phyloP scores from a whole-genome alignment of 805 yeast genomes.

The Teunomyces cretensis region DNA sequence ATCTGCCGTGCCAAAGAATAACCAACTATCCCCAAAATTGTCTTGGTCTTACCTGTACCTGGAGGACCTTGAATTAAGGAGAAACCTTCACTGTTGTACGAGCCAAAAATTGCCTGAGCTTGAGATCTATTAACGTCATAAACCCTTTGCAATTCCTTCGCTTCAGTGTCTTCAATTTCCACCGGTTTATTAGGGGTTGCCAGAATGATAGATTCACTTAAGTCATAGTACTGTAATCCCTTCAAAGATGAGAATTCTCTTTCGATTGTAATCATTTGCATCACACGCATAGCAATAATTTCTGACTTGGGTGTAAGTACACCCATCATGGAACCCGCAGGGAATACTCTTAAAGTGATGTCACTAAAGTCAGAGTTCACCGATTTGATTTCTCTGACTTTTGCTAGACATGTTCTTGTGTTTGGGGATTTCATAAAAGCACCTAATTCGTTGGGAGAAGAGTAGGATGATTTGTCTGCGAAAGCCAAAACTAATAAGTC shows the following conservation, averaged over 20 bases:
- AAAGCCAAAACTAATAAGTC: slow-evolving; percentile 67
- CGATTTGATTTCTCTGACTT: slow-evolving; percentile 69
- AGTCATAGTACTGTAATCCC: slow-evolving; percentile 80
- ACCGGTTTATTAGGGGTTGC: slow-evolving; percentile 59
- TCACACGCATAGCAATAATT: slow-evolving; percentile 67
- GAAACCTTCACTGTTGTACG: slow-evolving; percentile 70
- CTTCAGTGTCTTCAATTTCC: slow-evolving; percentile 31
- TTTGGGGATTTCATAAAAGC: slow-evolving; percentile 27
- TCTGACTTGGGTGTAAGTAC: slow-evolving; percentile 62
- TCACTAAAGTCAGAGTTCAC: slow-evolving; percentile 69
- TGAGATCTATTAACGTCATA: slow-evolving; percentile 82
- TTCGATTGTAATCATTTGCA: slow-evolving; percentile 89
- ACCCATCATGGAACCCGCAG: slow-evolving; percentile 51
- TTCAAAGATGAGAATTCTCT: slow-evolving; percentile 84
- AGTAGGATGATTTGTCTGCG: slow-evolving; percentile 17
- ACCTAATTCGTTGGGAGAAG: slow-evolving; percentile 18
- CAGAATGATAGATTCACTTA: slow-evolving; percentile 60
- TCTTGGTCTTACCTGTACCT: slow-evolving; percentile 93
- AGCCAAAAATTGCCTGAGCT: slow-evolving; percentile 81
- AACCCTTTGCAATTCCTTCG: slow-evolving; percentile 43
- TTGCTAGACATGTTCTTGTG: slow-evolving; percentile 70
- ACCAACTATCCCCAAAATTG: slow-evolving; percentile 89
- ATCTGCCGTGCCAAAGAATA: slow-evolving; percentile 51
- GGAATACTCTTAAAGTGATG: slow-evolving; percentile 66
- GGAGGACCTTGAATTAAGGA: slow-evolving; percentile 98